Evolutionary conservation across 78 protist species (phyloP).

Genomic region (Chrysochromulina tobinii): DNA sequence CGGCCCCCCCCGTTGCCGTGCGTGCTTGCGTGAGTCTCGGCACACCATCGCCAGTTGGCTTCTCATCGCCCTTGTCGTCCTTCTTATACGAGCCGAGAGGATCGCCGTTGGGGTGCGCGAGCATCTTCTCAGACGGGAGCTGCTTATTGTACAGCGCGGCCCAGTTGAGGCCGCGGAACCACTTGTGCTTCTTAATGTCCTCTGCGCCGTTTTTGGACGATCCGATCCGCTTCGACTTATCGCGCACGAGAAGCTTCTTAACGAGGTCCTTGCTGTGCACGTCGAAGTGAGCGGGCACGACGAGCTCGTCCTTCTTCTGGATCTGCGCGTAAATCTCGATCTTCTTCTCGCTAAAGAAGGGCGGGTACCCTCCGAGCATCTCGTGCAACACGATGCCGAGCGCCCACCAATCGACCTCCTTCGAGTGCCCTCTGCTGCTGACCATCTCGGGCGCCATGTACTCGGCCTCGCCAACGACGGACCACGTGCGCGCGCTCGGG

Average conservation of each 20-base stretch:
- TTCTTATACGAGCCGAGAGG: too few species aligned
- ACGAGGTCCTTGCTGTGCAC: slow-evolving; percentile 81
- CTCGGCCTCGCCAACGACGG: slow-evolving; percentile 93
- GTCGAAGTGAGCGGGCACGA: slow-evolving; percentile 84
- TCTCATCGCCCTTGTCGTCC: neutral
- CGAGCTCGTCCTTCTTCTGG: slow-evolving; percentile 64
- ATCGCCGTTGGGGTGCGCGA: too few species aligned
- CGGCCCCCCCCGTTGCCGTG: neutral
- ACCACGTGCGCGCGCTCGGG: slow-evolving; percentile 62
- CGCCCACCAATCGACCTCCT: slow-evolving; percentile 97
- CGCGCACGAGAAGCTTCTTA: slow-evolving; percentile 74
- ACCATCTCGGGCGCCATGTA: slow-evolving; percentile 89
- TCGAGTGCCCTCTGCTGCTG: slow-evolving; percentile 83
- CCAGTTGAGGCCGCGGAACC: slow-evolving; percentile 88
- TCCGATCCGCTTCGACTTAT: slow-evolving; percentile 89
- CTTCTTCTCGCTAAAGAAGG: slow-evolving; percentile 88
- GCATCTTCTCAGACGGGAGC: neutral
- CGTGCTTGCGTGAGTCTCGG: neutral
- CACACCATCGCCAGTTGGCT: too few species aligned
- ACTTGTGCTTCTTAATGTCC: slow-evolving; percentile 88
- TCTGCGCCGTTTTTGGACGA: slow-evolving; percentile 66
- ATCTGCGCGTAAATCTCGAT: slow-evolving; percentile 87
- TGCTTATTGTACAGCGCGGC: slow-evolving; percentile 57
- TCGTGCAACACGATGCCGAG: slow-evolving; percentile 78
- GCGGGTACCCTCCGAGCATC: slow-evolving; percentile 78